These are phyloP conservation scores for Blepharisma stoltei DNA, from an alignment of 73 alveolate genomes.

Conservation along the genomic window DNA sequence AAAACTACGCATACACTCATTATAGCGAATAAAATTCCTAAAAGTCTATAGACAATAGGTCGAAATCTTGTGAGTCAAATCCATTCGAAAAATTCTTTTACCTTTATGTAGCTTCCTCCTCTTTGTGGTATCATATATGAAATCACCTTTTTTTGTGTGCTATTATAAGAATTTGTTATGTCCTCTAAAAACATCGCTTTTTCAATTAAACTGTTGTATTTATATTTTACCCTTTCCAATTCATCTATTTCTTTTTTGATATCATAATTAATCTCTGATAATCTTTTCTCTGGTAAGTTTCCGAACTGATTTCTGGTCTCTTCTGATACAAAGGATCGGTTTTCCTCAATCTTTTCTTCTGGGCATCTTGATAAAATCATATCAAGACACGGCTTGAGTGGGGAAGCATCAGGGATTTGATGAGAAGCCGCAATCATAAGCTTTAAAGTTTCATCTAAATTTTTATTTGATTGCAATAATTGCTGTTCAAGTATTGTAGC, in stretches of 20 bases:
- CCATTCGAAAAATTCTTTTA: neutral
- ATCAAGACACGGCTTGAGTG: no score
- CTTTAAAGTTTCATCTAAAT: slow-evolving; percentile 7
- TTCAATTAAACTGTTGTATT: neutral
- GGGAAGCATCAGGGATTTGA: no score
- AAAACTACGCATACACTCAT: slow-evolving; percentile 13
- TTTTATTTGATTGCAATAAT: slow-evolving; percentile 5
- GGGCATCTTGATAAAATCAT: no score
- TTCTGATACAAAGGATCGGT: neutral
- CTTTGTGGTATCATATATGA: neutral
- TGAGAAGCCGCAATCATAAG: no score
- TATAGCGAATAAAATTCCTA: neutral
- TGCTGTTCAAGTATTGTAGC: neutral
- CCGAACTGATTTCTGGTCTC: neutral
- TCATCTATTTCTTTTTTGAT: neutral
- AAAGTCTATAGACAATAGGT: neutral
- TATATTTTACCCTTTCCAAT: neutral
- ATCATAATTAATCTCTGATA: neutral
- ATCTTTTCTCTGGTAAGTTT: neutral
- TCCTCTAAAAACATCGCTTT: slow-evolving; percentile 26
- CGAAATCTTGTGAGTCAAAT: slow-evolving; percentile 1
- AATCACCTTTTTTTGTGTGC: slow-evolving; percentile 1
- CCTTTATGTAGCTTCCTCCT: neutral
- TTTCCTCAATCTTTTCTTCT: no score
- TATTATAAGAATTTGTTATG: neutral